Evolutionary conservation across 1,139 yeast genomes (phyloP), one percentile per base, ranked within the genome.

Genomic region (Eremothecium sinecaudum): DNA sequence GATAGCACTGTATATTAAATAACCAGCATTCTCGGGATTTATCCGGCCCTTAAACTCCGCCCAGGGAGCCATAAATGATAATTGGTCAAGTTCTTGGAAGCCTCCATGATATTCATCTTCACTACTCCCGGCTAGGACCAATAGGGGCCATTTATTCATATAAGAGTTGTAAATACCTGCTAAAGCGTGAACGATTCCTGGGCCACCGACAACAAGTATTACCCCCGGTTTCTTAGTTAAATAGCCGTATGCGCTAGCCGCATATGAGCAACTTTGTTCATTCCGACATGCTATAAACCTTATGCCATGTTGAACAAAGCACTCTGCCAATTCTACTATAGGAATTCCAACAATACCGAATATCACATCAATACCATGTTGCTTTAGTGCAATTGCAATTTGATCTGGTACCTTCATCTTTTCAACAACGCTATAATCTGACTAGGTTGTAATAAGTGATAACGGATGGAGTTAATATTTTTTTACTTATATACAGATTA

Each of bases 281-380:
- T 76, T 76, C 40, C 83, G 60, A 47, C 75, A 75, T 1, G 75
- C 53, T 21, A 75, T 53, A 49, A 76, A 76, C 38, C 60, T 57
- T 39, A 76, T 67, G 1, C 77, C 79, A 13, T 58, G 51, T 6
- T 58, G 58, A 20, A 73, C 69, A 42, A 72, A 60, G 1, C 74
- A 71, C 39, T 75, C 77, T n/a, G 71, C 73, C 37, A 62, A 67
- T 34, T 76, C 81, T 15, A 76, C 79, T 9, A 76, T 73, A 2
- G 83, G 83, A 32, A 76, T 76, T 0, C 83, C 83, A 7, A 76
- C 83, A 19, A 76, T 65, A 4, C 83, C 83, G 53, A 76, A 76
- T 2, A 75, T 69, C 16, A 64, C 66, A 20, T 62, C 61, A 15
- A 75, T 70, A 2, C 75, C 77, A 14, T 75, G 61, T 14, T 54